Evolutionary conservation across 129 eudicot genomes (phyloP).

Genomic region (Artemisia argyi): DNA sequence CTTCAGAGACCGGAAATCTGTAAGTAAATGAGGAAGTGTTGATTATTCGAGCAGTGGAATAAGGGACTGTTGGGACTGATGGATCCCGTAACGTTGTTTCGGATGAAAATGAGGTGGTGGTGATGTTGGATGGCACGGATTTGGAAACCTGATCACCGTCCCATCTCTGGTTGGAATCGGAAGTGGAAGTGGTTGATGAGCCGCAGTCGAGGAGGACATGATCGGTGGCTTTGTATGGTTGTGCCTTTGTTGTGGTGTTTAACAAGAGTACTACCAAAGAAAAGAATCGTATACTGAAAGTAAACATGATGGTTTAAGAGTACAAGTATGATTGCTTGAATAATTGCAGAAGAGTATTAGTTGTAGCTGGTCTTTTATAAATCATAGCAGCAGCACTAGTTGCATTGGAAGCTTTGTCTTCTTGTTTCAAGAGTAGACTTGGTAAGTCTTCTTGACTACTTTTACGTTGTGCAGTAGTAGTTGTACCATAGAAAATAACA

Average conservation of each 20-base stretch:
- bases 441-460: neutral
- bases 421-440: conserved; percentile 21
- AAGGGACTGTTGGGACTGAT: conserved; percentile 3
- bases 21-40: conserved; percentile 43
- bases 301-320: too few species aligned
- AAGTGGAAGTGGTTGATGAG: neutral
- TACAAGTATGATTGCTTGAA: too few species aligned
- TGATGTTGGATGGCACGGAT: neutral
- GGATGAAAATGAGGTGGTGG: conserved; percentile 11
- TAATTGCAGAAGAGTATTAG: too few species aligned
- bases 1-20: conserved; percentile 32
- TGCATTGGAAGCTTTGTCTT: neutral
- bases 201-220: conserved; percentile 36
- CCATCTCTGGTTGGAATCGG: conserved; percentile 14
- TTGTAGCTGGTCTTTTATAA: neutral
- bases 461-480: too few species aligned
- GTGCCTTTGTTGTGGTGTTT: neutral
- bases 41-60: conserved; percentile 37
- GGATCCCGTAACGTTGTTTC: neutral
- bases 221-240: conserved; percentile 28
- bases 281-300: too few species aligned
- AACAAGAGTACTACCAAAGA: too few species aligned
- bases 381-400: neutral
- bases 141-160: conserved; percentile 26
- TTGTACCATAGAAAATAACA: too few species aligned